These are phyloP conservation scores for Pochonia chlamydosporia DNA, from an alignment of 2,329 filamentous ascomycete species.

Conservation along the genomic window DNA sequence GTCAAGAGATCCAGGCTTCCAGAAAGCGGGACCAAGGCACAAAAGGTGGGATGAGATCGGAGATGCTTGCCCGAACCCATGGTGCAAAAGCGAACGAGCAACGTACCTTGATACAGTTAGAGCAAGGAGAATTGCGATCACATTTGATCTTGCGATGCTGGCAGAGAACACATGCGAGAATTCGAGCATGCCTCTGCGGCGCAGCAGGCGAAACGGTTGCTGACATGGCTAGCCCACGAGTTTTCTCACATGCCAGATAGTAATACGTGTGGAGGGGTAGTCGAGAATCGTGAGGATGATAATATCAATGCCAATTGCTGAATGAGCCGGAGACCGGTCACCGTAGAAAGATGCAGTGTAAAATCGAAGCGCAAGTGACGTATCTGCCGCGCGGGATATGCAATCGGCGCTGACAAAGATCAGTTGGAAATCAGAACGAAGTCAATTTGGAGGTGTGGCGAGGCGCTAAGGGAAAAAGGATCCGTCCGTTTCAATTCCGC, in stretches of 20 bases:
- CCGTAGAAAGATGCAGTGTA: no score
- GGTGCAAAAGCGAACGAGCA: slow-evolving; percentile 4
- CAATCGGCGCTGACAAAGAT: neutral
- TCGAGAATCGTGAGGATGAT: neutral
- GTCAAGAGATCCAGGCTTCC: neutral
- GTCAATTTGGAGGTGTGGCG: neutral
- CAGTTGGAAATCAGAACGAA: neutral
- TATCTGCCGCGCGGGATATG: neutral
- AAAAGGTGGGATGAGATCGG: neutral
- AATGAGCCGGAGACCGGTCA: neutral
- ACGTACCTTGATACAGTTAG: slow-evolving; percentile 54
- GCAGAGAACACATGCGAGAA: slow-evolving; percentile 51
- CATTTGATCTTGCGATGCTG: slow-evolving; percentile 60
- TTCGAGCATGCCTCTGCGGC: slow-evolving; percentile 35
- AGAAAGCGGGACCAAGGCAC: slow-evolving; percentile 2
- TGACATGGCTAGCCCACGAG: slow-evolving; percentile 23
- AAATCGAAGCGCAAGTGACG: neutral
- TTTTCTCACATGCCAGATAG: slow-evolving; percentile 24
- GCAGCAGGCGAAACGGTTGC: slow-evolving; percentile 17
- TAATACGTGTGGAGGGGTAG: neutral
- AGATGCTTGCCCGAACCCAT: neutral
- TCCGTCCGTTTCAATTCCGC: no score
- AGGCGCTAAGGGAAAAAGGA: neutral
- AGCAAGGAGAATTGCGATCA: slow-evolving; percentile 52
- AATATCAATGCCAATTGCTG: neutral